phyloP scores from a whole-genome alignment of 108 stramenopile genomes.

The Conticribra guillardii region DNA sequence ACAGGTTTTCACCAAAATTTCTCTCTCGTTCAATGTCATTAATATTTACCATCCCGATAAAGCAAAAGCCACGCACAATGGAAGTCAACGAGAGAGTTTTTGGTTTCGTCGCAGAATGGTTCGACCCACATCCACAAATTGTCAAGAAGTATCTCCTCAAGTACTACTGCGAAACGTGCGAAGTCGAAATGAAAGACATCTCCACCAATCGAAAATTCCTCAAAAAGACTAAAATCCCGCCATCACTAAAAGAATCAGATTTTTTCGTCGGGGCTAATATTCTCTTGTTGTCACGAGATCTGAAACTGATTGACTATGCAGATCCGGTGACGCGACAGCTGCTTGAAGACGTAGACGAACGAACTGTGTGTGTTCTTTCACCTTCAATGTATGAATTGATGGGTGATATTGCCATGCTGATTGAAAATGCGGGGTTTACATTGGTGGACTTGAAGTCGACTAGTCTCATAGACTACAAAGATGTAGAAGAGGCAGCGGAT shows the following conservation, averaged over 20 bases:
- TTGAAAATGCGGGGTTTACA: constrained; percentile 34
- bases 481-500: constrained; percentile 15
- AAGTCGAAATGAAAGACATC: constrained; percentile 58
- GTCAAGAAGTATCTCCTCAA: constrained; percentile 50
- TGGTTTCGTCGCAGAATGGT: constrained; percentile 57
- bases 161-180: constrained; percentile 45
- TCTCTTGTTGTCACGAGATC: constrained; percentile 42
- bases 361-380: constrained; percentile 26
- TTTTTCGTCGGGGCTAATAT: constrained; percentile 41
- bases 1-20: too few species aligned
- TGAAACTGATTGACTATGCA: constrained; percentile 54
- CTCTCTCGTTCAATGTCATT: neutral
- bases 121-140: constrained; percentile 56
- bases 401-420: constrained; percentile 23
- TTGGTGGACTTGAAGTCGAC: constrained; percentile 51
- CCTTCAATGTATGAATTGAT: constrained; percentile 23
- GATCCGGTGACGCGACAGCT: constrained; percentile 38
- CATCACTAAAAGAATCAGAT: constrained; percentile 30
- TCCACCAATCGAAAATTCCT: constrained; percentile 50
- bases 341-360: constrained; percentile 29
- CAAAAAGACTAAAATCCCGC: constrained; percentile 45
- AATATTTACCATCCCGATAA: too few species aligned
- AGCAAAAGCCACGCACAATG: too few species aligned
- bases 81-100: constrained; percentile 33
- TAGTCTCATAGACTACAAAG: constrained; percentile 14